Evolutionary conservation across 495 filamentous ascomycete species (phyloP).

Genomic region (Annulohypoxylon bovei): DNA sequence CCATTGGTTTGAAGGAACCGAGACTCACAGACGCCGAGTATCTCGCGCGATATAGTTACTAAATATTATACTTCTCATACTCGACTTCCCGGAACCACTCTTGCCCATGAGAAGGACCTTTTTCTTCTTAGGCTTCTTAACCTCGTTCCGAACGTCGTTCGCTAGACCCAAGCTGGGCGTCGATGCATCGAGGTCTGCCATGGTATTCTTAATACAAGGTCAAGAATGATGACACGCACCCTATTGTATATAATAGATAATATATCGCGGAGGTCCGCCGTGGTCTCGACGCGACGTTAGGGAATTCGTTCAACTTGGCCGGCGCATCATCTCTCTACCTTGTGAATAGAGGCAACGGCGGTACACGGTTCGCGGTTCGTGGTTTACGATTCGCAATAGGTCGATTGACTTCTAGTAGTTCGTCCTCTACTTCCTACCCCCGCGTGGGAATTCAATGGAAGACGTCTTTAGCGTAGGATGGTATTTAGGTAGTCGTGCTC

Average conservation of each 20-base stretch:
- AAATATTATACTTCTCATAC: conserved; percentile 98
- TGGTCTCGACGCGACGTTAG: conserved; percentile 35
- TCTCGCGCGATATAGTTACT: conserved; percentile 98
- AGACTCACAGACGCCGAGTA: conserved; percentile 76
- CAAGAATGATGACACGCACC: background rate
- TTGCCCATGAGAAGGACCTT: conserved; percentile 81
- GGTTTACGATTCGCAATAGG: background rate
- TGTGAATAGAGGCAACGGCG: background rate
- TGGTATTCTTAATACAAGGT: conserved; percentile 1
- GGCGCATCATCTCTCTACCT: conserved; percentile 27
- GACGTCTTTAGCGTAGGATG: background rate
- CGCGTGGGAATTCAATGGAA: conserved; percentile 6
- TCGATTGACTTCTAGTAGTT: background rate
- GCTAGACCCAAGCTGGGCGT: conserved; percentile 33
- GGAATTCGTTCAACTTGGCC: conserved; percentile 23
- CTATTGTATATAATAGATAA: conserved; percentile 1
- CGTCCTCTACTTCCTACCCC: background rate
- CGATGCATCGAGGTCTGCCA: conserved; percentile 42
- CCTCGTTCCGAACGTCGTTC: conserved; percentile 49
- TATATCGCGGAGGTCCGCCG: conserved; percentile 11
- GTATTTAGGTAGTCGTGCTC: background rate
- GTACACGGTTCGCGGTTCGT: background rate
- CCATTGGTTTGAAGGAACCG: background rate
- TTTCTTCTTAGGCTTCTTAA: conserved; percentile 69
- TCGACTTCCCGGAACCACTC: conserved; percentile 98